phyloP scores from a whole-genome alignment of 495 filamentous ascomycete species.

The Letharia columbiana region DNA sequence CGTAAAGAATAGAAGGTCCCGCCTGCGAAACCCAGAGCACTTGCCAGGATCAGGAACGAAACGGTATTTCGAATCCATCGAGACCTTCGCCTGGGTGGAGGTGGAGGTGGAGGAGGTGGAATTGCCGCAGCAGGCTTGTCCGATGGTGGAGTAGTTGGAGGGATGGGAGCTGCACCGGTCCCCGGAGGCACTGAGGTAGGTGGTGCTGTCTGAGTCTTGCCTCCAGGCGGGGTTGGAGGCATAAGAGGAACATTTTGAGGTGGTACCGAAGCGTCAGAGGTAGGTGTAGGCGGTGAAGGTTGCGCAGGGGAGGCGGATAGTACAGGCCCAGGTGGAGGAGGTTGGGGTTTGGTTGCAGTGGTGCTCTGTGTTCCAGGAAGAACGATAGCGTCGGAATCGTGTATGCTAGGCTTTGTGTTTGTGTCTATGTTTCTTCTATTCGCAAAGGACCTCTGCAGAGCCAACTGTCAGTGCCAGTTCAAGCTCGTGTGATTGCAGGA shows the following conservation, averaged over 20 bases:
- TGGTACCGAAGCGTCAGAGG: constrained; percentile 45
- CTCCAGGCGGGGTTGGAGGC: constrained; percentile 43
- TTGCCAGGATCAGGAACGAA: constrained; percentile 60
- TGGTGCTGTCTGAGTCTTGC: constrained; percentile 38
- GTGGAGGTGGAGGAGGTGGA: constrained; percentile 34
- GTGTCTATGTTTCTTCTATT: constrained; percentile 42
- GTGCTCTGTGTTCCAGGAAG: constrained; percentile 51
- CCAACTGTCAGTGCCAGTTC: constrained; percentile 9
- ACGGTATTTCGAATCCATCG: constrained; percentile 72
- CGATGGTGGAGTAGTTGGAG: constrained; percentile 12
- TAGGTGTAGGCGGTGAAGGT: constrained; percentile 36
- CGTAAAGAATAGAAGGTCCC: constrained; percentile 85
- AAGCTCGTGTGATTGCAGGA: constrained; percentile 1
- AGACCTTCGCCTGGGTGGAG: constrained; percentile 48
- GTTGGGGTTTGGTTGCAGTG: constrained; percentile 40
- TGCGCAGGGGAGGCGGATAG: constrained; percentile 25
- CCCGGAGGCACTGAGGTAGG: constrained; percentile 31
- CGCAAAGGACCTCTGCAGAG: constrained; percentile 38
- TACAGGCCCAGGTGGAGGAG: constrained; percentile 38
- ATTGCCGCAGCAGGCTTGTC: constrained; percentile 21
- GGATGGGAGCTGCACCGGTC: constrained; percentile 15
- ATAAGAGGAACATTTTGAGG: constrained; percentile 53
- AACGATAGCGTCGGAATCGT: constrained; percentile 42
- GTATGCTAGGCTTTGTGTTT: constrained; percentile 33
- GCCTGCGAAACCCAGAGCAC: constrained; percentile 70